phyloP scores from a whole-genome alignment of 257 asterid species.

The Rehmannia glutinosa region DNA sequence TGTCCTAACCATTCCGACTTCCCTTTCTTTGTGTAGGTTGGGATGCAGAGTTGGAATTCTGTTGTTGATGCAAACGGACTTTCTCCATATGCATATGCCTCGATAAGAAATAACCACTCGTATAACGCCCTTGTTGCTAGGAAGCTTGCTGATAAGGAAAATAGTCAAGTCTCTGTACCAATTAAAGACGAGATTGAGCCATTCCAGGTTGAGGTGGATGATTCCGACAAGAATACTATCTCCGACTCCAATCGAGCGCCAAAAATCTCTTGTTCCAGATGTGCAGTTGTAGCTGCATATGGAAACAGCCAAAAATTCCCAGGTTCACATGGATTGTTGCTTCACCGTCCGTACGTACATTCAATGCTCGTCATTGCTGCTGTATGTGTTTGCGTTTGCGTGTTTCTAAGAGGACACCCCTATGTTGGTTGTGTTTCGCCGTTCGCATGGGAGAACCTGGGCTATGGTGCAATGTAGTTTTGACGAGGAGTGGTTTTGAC shows the following conservation, averaged over 20 bases:
- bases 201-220: slow-evolving; percentile 16
- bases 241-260: slow-evolving; percentile 11
- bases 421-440: slow-evolving; percentile 48
- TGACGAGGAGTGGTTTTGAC: not conserved
- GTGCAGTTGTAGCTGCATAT: slow-evolving; percentile 39
- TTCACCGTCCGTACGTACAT: slow-evolving; percentile 67
- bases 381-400: slow-evolving; percentile 80
- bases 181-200: slow-evolving; percentile 38
- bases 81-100: slow-evolving; percentile 70
- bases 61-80: slow-evolving; percentile 66
- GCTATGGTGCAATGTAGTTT: slow-evolving; percentile 42
- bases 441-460: slow-evolving; percentile 75
- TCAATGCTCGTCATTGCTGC: slow-evolving; percentile 83
- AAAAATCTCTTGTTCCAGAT: slow-evolving; percentile 50
- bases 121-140: slow-evolving; percentile 57
- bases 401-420: slow-evolving; percentile 69
- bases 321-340: slow-evolving; percentile 52
- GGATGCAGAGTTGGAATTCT: slow-evolving; percentile 65
- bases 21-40: slow-evolving; percentile 39
- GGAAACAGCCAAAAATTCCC: slow-evolving; percentile 34
- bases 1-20: too few species aligned
- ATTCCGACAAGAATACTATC: slow-evolving; percentile 3
- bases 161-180: slow-evolving; percentile 46
- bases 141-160: slow-evolving; percentile 44
- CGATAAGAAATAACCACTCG: slow-evolving; percentile 60